A percentile compares a stretch with the other conserved stretches of the same genome.
Evolutionary conservation across 2,329 filamentous ascomycete genomes (phyloP).

Genomic region (Colletotrichum scovillei): DNA sequence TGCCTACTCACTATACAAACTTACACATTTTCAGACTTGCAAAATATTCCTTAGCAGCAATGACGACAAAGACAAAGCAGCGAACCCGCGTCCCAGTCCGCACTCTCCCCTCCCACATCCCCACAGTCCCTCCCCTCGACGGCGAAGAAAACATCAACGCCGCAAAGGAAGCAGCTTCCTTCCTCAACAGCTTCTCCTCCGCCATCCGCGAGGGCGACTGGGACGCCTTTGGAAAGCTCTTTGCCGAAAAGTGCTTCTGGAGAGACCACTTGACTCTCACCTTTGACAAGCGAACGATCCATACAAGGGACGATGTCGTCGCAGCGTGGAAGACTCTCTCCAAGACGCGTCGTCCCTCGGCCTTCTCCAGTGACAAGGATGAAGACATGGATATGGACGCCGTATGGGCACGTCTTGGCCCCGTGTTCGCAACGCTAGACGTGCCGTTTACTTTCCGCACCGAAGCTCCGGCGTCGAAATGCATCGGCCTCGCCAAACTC

Average conservation of each 20-base stretch:
- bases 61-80: background rate
- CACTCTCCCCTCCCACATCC: conserved; percentile 18
- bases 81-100: conserved; percentile 2
- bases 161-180: background rate
- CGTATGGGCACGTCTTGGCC: background rate
- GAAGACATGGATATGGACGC: background rate
- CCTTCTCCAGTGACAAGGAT: background rate
- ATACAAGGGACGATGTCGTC: background rate
- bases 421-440: background rate
- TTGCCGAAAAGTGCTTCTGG: conserved; percentile 22
- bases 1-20: background rate
- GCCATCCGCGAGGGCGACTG: conserved; percentile 10
- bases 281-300: conserved; percentile 34
- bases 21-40: background rate
- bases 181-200: background rate
- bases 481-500: conserved; percentile 13
- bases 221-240: conserved; percentile 17
- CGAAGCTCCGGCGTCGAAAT: background rate
- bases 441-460: conserved; percentile 19
- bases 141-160: conserved; percentile 11
- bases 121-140: conserved; percentile 13
- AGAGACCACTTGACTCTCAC: conserved; percentile 27
- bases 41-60: background rate
- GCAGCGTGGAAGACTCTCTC: conserved; percentile 12
- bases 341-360: background rate